Base-by-base conservation (phyloP, 768 basidiomycete species). In the Pisolithus sp. region DNA sequence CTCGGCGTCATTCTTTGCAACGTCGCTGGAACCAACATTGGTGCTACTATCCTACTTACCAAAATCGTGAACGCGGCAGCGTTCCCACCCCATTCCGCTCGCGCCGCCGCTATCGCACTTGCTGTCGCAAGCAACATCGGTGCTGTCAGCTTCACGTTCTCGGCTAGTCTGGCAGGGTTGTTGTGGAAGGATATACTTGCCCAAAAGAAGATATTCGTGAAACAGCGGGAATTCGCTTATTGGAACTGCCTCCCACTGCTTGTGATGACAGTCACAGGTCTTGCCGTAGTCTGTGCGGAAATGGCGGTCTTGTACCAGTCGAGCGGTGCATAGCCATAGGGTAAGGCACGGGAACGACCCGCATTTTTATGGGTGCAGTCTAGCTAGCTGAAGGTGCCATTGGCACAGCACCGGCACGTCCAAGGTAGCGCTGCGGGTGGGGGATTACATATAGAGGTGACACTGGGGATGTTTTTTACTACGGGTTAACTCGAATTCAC, bases 121-220 rank as follows among this genome's bases (percentile, higher is more conserved):
- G 93, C 93, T 7, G 76, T 96, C 0, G 86, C 88, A 3, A 86
- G 83, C 50, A 96, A 96, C 67, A 85, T 91, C 31, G 94, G 94
- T 12, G 94, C 94, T 1, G 86, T 94, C 57, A 87, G 84, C 55
- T 85, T 89, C 63, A 89, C 90, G 8, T 94, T 93, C 62, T 85
- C 86, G 5, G 90, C 89, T 1, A 90, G 87, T 50, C 78, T 96
- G 15, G 93, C 92, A 0, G 93, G 93, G 0, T 70, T 98, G 40
- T 73, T 96, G 15, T 97, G 94, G 93, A 70, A 75, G 20, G 63
- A 72, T 15, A 91, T 95, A 50, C 70, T 95, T 49, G 61, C 64
- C 52, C 84, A 89, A 64, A 94, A 91, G 66, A 78, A 76, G 1
- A 83, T 92, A 41, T 57, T 59, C 4, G 76, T 96, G 17, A 73